Evolutionary conservation across 2,329 filamentous ascomycete species (phyloP), one percentile per base, ranked within the genome.

Genomic region (Botrytis byssoidea): DNA sequence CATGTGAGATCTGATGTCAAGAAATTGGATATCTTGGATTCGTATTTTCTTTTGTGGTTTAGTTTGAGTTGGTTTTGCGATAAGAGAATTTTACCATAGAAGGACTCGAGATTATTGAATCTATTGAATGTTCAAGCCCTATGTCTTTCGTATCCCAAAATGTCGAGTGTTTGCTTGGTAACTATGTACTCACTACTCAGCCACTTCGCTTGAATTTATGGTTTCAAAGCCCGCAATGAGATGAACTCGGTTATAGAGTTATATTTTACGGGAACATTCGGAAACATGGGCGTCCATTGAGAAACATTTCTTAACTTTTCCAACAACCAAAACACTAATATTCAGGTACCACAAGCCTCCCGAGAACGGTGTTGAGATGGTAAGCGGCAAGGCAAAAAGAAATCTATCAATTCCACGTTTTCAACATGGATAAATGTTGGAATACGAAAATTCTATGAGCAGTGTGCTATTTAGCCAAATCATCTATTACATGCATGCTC

Each of bases 331-430:
- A 35, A 37, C 14, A 14, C 35, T 42, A n/a, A 57, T 32, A 57
- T 7, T 68, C 35, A 68, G 66, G 48, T 68, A 57, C 66, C 66
- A 68, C 66, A 68, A 29, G 64, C 64, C 42, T 57, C 48, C 48
- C 48, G 66, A 42, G 65, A 42, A 68, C n/a, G 66, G 25, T 46
- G 65, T 29, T 68, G 65, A 67, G 46, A 42, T 68, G 35, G 35
- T 55, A 37, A 20, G 40, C 66, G 66, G 35, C 46, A 68, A 22
- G 48, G 66, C 66, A 57, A 68, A 68, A 68, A 8, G 25, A 68
- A 57, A 68, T 68, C 48, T 68, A 57, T 22, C 48, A 29, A 25
- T 16, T 57, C 66, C 66, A 68, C 66, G 66, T 68, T 68, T 68
- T 68, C 14, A 29, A 10, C 66, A 68, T 68, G 66, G 66, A 42